phyloP scores from a whole-genome alignment of 1,284 basidiomycete genomes.

The Ganoderma multipileum region DNA sequence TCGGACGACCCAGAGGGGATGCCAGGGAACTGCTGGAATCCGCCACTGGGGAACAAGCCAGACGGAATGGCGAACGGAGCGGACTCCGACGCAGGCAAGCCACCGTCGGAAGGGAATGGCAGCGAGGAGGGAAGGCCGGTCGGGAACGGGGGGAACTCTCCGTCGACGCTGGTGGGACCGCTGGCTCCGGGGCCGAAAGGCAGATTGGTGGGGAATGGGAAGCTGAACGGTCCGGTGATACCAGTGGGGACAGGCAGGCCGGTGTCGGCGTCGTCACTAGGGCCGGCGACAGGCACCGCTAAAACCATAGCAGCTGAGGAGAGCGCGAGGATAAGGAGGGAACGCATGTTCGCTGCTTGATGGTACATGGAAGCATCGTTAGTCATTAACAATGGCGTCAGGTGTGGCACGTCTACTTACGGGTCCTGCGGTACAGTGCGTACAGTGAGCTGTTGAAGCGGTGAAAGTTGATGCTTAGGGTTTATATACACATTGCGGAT shows the following conservation, averaged over 20 bases:
- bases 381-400: neutral
- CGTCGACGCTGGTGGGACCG: neutral
- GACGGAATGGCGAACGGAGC: neutral
- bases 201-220: neutral
- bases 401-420: neutral
- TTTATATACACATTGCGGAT: neutral
- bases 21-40: neutral
- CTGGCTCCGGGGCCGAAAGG: neutral
- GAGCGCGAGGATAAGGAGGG: neutral
- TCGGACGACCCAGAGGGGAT: neutral
- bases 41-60: neutral
- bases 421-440: neutral
- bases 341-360: constrained; percentile 6
- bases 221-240: neutral
- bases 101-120: neutral
- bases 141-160: neutral
- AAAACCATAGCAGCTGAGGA: neutral
- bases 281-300: constrained; percentile 1
- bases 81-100: neutral
- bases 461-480: neutral
- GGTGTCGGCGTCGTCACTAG: neutral
- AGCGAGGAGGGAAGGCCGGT: neutral
- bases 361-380: neutral
- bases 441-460: neutral
- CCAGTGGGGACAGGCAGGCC: neutral